Evolutionary conservation across 2,329 filamentous ascomycete species (phyloP).

Genomic region (Fusarium citri): DNA sequence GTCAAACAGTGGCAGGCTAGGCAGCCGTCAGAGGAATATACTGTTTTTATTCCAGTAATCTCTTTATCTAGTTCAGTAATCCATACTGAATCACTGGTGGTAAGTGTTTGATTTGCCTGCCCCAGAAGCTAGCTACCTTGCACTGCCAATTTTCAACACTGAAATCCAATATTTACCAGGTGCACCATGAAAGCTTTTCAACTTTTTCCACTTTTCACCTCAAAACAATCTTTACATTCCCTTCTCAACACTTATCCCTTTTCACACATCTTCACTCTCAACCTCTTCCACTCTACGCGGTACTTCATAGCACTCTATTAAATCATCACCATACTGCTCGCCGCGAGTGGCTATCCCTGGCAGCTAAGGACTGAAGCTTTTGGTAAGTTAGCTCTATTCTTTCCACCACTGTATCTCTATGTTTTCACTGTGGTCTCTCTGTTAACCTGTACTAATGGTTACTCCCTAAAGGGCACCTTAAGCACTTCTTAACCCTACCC

Average conservation of each 20-base stretch:
- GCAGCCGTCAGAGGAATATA: background rate
- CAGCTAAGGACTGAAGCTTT: background rate
- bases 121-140: background rate
- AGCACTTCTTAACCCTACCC: background rate
- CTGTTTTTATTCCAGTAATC: background rate
- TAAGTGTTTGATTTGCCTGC: background rate
- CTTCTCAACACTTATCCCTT: background rate
- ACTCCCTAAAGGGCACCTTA: background rate
- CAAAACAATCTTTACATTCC: background rate
- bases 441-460: background rate
- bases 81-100: background rate
- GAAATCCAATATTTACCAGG: background rate
- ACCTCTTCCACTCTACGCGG: background rate
- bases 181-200: background rate
- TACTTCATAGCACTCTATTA: no score
- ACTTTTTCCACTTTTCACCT: background rate
- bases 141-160: background rate
- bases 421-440: background rate
- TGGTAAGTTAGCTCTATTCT: background rate
- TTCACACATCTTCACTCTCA: background rate
- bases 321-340: background rate
- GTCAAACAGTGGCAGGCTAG: background rate
- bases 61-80: background rate
- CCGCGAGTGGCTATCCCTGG: background rate
- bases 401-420: background rate